phyloP scores from a whole-genome alignment of 129 eudicot genomes.

The Helianthus tuberosus region DNA sequence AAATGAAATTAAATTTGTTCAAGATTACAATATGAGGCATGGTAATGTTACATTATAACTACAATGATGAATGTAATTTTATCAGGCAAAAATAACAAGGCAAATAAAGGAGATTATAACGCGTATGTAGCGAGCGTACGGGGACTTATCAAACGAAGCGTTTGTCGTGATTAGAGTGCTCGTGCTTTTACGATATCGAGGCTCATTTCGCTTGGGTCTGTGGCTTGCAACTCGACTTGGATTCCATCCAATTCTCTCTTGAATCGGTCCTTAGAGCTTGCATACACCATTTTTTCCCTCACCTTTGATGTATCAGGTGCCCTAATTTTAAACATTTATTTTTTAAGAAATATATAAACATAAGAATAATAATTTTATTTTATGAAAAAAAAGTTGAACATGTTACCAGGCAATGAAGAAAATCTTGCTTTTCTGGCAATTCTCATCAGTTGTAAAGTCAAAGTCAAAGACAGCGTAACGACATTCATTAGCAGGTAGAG shows the following conservation, averaged over 20 bases:
- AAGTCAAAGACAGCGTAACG: conserved; percentile 92
- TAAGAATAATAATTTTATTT: background rate
- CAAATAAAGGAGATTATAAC: conserved; percentile 12
- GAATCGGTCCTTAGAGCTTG: conserved; percentile 94
- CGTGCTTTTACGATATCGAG: conserved; percentile 84
- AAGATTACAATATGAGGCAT: conserved; percentile 36
- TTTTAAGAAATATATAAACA: background rate
- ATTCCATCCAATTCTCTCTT: conserved; percentile 96
- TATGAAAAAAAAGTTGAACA: background rate
- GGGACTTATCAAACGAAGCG: conserved; percentile 21
- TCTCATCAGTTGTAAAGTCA: conserved; percentile 81
- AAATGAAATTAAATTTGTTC: conserved; percentile 28
- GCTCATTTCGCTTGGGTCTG: conserved; percentile 97
- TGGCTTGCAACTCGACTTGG: conserved; percentile 90
- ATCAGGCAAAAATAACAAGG: conserved; percentile 16
- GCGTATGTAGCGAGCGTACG: conserved; percentile 12
- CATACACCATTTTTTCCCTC: conserved; percentile 93
- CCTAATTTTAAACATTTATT: conserved; percentile 35
- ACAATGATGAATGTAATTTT: conserved; percentile 30
- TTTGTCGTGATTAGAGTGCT: conserved; percentile 50
- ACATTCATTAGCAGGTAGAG: conserved; percentile 78
- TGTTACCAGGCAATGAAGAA: conserved; percentile 88
- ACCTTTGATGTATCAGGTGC: conserved; percentile 85
- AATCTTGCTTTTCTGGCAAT: conserved; percentile 92
- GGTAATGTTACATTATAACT: conserved; percentile 43